A percentile compares a stretch with the other conserved stretches of the same genome.
Conservation (phyloP, 202 grass and related monocot genomes). For the Alloteropsis angusta region DNA sequence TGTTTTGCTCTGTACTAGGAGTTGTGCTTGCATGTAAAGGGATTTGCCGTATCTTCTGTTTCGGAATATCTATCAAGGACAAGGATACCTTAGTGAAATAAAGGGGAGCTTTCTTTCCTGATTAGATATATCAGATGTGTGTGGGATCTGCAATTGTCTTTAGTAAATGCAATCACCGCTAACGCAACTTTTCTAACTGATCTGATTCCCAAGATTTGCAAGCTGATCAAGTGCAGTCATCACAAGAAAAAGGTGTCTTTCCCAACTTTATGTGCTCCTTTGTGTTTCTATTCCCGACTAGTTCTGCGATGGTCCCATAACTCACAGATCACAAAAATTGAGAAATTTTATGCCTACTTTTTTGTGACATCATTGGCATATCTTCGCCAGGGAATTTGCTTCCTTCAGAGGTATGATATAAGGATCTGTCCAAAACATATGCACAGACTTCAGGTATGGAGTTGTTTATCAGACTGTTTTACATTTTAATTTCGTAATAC, state of each 20-base stretch:
- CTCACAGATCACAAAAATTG: background rate
- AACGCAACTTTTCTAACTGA: slow-evolving; percentile 20
- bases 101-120: background rate
- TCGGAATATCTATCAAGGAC: slow-evolving; percentile 7
- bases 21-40: slow-evolving; percentile 21
- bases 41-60: slow-evolving; percentile 28
- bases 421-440: slow-evolving; percentile 4
- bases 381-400: slow-evolving; percentile 25
- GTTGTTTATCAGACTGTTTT: background rate
- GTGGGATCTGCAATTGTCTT: slow-evolving; percentile 5
- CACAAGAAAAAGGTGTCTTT: slow-evolving; percentile 26
- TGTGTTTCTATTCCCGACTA: slow-evolving; percentile 26
- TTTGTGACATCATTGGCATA: slow-evolving; percentile 26
- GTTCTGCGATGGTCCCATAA: slow-evolving; percentile 25
- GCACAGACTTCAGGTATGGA: slow-evolving; percentile 20
- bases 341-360: slow-evolving; percentile 15
- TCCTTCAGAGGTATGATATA: slow-evolving; percentile 1
- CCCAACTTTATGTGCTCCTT: slow-evolving; percentile 19
- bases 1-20: slow-evolving; percentile 12
- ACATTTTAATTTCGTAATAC: slow-evolving; percentile 1
- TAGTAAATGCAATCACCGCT: slow-evolving; percentile 18
- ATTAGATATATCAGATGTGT: slow-evolving; percentile 6
- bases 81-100: slow-evolving; percentile 10
- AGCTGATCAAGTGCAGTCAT: slow-evolving; percentile 19
- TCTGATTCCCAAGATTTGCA: slow-evolving; percentile 23